Base-by-base conservation (phyloP, 306 rosid species). In the Dryas drummondii region DNA sequence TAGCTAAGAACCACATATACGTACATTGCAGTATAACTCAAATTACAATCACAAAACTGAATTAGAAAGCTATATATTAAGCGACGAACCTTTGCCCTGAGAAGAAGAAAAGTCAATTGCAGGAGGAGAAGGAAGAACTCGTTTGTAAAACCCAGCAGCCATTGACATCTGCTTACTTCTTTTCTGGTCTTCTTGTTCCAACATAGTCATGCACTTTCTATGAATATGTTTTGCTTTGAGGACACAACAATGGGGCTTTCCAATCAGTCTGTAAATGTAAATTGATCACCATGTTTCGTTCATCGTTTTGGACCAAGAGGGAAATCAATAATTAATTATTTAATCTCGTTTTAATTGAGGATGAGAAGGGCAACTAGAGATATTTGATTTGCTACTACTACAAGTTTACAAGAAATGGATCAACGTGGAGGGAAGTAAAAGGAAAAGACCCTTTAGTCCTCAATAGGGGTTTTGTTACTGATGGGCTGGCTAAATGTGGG, bases 61-160 rank as follows among this genome's bases (percentile, higher is more conserved):
- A 32, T 32, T 32, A 32, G 37, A 2, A 32, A 32, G 37, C 37
- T 15, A 5, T n/a, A n/a, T n/a, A n/a, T 6, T 5, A 5, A 51
- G 17, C 9, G 19, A 78, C 66, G 42, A 1, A 83, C 87, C 82
- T 83, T 83, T 83, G 75, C 87, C 84, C 4, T 76, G 53, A 56
- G 76, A 44, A 13, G 84, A 79, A 62, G 76, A 5, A 66, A 76
- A 83, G 58, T 80, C 84, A 2, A 83, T 49, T 4, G 87, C 87
- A 0, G 84, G 87, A 76, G 84, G 84, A 54, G 79, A 47, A 12
- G 81, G 84, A 76, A 79, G 87, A 54, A 49, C 1, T 37, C 84
- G 73, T 32, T 79, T 74, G 55, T 83, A 83, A 80, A 83, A 76
- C 15, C 82, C 84, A 7, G 59, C 19, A 41, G 15, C 5, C 46